Percentiles rank a stretch among this genome's conserved stretches.
Evolutionary conservation across 768 basidiomycete species (phyloP).

Genomic region (Podaxis sp.): DNA sequence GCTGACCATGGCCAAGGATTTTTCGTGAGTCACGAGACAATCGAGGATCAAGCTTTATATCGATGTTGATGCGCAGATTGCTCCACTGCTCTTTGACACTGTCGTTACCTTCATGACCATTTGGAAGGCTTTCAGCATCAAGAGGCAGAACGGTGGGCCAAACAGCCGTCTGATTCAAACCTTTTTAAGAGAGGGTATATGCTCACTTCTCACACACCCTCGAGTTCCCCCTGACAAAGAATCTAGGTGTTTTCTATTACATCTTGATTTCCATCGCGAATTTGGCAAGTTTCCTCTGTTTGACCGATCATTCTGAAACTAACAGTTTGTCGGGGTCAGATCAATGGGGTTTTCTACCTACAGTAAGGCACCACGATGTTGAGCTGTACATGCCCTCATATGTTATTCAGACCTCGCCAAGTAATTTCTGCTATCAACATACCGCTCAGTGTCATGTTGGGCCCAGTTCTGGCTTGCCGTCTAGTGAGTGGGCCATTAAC

Average conservation of each 20-base stretch:
- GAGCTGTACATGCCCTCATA: slow-evolving; percentile 4
- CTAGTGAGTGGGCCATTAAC: slow-evolving; percentile 41
- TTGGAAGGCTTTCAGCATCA: slow-evolving; percentile 75
- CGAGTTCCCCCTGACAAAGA: background rate
- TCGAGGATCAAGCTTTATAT: background rate
- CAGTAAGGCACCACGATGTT: slow-evolving; percentile 45
- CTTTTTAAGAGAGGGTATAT: slow-evolving; percentile 74
- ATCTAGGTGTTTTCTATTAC: slow-evolving; percentile 77
- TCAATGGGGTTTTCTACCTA: slow-evolving; percentile 85
- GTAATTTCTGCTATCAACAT: slow-evolving; percentile 83
- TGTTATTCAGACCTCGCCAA: slow-evolving; percentile 62
- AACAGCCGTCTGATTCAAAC: slow-evolving; percentile 81
- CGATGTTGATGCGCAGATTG: slow-evolving; percentile 49
- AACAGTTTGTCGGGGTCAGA: slow-evolving; percentile 27
- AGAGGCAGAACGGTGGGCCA: slow-evolving; percentile 70
- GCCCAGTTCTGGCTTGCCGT: slow-evolving; percentile 76
- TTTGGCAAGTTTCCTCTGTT: slow-evolving; percentile 36
- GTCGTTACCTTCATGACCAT: slow-evolving; percentile 80
- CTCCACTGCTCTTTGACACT: slow-evolving; percentile 79
- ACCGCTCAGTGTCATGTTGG: slow-evolving; percentile 82
- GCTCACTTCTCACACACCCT: background rate
- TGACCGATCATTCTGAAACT: background rate
- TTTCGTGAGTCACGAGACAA: slow-evolving; percentile 43
- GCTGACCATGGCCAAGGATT: slow-evolving; percentile 38
- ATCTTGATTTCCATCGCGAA: slow-evolving; percentile 86